Base-by-base conservation (phyloP, 164 flowering plant genomes). In the Stephania cephalantha region DNA sequence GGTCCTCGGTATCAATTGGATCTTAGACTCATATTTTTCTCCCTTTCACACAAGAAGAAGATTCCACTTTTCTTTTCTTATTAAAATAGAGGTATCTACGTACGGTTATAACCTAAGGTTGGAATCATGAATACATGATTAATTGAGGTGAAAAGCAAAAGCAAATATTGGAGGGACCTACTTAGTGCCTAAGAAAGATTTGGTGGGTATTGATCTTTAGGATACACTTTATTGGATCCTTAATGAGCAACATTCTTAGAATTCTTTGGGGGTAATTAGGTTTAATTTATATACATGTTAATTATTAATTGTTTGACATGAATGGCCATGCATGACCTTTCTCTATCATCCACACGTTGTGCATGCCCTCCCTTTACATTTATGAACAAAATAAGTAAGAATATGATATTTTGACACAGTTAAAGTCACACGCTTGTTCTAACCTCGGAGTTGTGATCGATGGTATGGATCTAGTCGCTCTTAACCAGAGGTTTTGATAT, bases 101-200 rank as follows among this genome's bases (percentile, higher is more conserved):
- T 46, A 46, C 67, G 71, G 50, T 46, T 35, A 35, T 35, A 68
- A 50, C 64, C 76, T 12, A 76, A 22, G 46, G 35, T 45, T 66
- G 68, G 63, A 73, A 73, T 78, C 76, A 73, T 73, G 76, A 42
- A 58, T 44, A 29, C 13, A 78, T 73, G 76, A 78, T 73, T 69
- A 46, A 69, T 63, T 63, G 66, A 18, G 29, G 66, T 63, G 66
- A 63, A 20, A 63, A 63, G 66, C 55, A 63, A 20, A 63, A 20
- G 69, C 9, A 8, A 35, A 42, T n/a, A 22, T 65, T 25, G 35
- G 73, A 18, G 68, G 68, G 53, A 2, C 53, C 53, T 42, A 46
- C 53, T 70, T 45, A 55, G 55, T 67, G 71, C n/a, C 30, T 35
- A 50, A 46, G 17, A 68, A 29, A 20, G 46, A 69, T 35, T 58